Evolutionary conservation across 78 protist genomes (phyloP).

Genomic region (Tieghemostelium lacteum): DNA sequence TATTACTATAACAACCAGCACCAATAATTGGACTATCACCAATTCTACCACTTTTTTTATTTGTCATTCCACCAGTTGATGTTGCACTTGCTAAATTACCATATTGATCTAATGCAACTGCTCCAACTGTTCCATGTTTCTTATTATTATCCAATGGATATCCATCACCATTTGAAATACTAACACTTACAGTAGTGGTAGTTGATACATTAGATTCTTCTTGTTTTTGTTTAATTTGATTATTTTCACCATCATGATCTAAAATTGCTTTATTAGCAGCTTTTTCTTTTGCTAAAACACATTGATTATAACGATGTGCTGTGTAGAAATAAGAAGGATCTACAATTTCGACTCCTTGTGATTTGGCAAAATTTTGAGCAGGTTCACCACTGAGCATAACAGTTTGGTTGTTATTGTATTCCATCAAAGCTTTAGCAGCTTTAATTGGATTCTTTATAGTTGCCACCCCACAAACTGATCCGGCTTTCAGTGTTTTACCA

Average conservation of each 20-base stretch:
- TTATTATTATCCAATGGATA: slow-evolving; percentile 14
- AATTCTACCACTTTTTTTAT: slow-evolving; percentile 83
- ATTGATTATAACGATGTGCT: slow-evolving; percentile 42
- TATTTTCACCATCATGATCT: slow-evolving; percentile 55
- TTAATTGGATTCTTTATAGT: slow-evolving; percentile 73
- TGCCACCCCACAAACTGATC: slow-evolving; percentile 50
- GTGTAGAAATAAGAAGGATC: slow-evolving; percentile 60
- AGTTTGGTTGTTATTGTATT: slow-evolving; percentile 20
- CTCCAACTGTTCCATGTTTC: slow-evolving; percentile 84
- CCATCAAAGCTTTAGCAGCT: slow-evolving; percentile 80
- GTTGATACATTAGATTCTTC: background rate
- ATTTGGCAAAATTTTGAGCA: slow-evolving; percentile 46
- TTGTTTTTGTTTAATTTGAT: background rate
- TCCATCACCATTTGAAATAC: no score
- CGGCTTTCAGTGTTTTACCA: slow-evolving; percentile 59
- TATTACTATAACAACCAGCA: slow-evolving; percentile 79
- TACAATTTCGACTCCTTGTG: slow-evolving; percentile 40
- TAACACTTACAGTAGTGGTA: background rate
- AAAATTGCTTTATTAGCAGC: background rate
- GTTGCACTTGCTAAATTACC: slow-evolving; percentile 87
- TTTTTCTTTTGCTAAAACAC: slow-evolving; percentile 5
- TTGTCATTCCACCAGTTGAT: slow-evolving; percentile 87
- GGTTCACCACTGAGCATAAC: slow-evolving; percentile 58
- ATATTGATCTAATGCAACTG: slow-evolving; percentile 73
- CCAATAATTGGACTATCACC: slow-evolving; percentile 89